Evolutionary conservation across 208 protist species (phyloP), one percentile per base, ranked within the genome.

Genomic region (Trypanosoma rangeli): DNA sequence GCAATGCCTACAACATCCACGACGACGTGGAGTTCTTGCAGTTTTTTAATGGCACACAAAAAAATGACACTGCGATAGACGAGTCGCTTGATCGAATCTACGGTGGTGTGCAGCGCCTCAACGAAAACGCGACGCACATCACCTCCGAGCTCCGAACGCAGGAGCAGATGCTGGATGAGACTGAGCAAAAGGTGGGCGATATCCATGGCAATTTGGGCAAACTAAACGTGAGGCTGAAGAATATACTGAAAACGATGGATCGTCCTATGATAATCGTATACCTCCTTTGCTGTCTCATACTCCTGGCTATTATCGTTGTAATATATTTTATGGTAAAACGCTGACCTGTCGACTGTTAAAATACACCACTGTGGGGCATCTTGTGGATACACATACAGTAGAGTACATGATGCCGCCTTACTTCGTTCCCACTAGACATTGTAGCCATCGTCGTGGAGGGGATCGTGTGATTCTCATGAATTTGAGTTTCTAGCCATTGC

Each of bases 91-190:
- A 90, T 64, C 83, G 86, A 44, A 81, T 94, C 29, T 65, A 64
- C 52, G 76, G 58, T 13, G 85, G 89, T 28, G 79, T 92, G 18
- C 58, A 73, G 33, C 65, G 83, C 18, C 59, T 94, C n/a, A 74
- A 79, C 35, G 79, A 90, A 64, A 89, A 86, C 73, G 89, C 89
- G 10, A 68, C 78, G 37, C 54, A 64, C 8, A 79, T 94, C 42
- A 66, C 83, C n/a, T 61, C 74, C n/a, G 89, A 94, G 66, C 70
- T 94, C 22, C 24, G 58, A 10, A 44, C 80, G 4, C 89, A 94
- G 64, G 68, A 80, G 3, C 50, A 68, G 13, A 63, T 82, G 20
- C 65, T 89, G 22, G 60, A 83, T 18, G 57, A 77, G 49, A 83
- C 80, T 15, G 80, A 89, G 57, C 39, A 62, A 39, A 75, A 77